Conservation (phyloP, 2,329 filamentous ascomycete species). For the Sarocladium kiliense region DNA sequence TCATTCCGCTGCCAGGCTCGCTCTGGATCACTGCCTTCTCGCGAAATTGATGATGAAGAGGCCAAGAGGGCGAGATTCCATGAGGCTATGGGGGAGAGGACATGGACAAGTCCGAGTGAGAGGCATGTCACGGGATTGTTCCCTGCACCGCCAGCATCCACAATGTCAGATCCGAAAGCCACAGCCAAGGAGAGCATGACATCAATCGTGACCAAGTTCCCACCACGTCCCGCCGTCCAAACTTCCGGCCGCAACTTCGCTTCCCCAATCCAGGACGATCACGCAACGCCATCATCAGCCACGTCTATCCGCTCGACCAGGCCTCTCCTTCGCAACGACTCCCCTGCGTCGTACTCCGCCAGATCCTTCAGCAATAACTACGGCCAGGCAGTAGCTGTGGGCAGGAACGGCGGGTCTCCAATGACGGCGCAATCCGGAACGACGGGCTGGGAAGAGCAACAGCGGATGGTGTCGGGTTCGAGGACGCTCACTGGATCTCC, state of each 20-base stretch:
- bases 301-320: neutral
- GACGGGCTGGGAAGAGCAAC: neutral
- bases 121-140: neutral
- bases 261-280: neutral
- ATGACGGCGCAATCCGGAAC: neutral
- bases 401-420: neutral
- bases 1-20: conserved; percentile 48
- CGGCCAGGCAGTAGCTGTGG: neutral
- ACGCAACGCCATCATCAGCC: conserved; percentile 1
- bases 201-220: neutral
- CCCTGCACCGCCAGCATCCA: conserved; percentile 2
- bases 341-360: neutral
- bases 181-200: neutral
- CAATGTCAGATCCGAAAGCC: neutral
- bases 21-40: neutral
- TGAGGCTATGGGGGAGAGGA: neutral
- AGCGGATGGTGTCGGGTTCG: neutral
- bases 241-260: conserved; percentile 1
- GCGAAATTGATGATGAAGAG: neutral
- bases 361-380: neutral
- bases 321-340: neutral
- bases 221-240: neutral
- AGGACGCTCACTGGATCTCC: neutral
- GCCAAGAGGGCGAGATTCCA: neutral
- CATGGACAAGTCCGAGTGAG: conserved; percentile 1